Percentiles rank a stretch among this genome's conserved stretches.
Conservation (phyloP, 1,284 basidiomycete species). For the Tylopilus microsporus region DNA sequence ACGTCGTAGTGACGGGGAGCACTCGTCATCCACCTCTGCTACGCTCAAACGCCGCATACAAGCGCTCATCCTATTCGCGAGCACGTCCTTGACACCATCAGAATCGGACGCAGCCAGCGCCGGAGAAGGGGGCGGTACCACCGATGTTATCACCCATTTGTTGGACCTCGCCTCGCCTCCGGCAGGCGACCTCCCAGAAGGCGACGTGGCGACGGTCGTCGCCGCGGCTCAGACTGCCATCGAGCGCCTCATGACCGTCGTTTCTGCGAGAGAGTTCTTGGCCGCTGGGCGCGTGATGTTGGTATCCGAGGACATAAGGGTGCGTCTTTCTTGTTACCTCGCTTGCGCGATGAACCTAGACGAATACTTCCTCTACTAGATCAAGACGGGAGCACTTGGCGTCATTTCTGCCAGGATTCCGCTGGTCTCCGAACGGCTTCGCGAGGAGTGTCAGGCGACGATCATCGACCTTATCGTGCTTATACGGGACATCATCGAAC, state of each 20-base stretch:
- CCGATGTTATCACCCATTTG: slow-evolving; percentile 29
- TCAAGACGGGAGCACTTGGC: slow-evolving; percentile 59
- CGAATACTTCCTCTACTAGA: slow-evolving; percentile 34
- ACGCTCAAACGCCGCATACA: slow-evolving; percentile 58
- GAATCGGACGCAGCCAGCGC: slow-evolving; percentile 32
- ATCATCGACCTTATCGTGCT: slow-evolving; percentile 50
- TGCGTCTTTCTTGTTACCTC: slow-evolving; percentile 22
- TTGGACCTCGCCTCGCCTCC: slow-evolving; percentile 26
- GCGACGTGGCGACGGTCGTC: slow-evolving; percentile 39
- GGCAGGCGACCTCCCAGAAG: slow-evolving; percentile 7
- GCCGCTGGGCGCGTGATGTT: slow-evolving; percentile 50
- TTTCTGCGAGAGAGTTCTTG: slow-evolving; percentile 66
- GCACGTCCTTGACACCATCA: slow-evolving; percentile 43
- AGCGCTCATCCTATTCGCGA: slow-evolving; percentile 55
- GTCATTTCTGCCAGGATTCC: slow-evolving; percentile 65
- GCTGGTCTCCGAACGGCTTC: slow-evolving; percentile 54
- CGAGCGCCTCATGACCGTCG: slow-evolving; percentile 48
- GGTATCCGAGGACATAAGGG: slow-evolving; percentile 45
- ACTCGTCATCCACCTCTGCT: slow-evolving; percentile 40
- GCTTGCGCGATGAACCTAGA: background rate
- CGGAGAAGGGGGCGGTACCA: slow-evolving; percentile 29
- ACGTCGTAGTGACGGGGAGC: slow-evolving; percentile 50
- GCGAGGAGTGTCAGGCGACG: slow-evolving; percentile 47
- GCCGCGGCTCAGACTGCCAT: slow-evolving; percentile 48
- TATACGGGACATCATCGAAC: slow-evolving; percentile 47